Evolutionary conservation across 2,329 filamentous ascomycete genomes (phyloP).

Genomic region (Colletotrichum sp.): DNA sequence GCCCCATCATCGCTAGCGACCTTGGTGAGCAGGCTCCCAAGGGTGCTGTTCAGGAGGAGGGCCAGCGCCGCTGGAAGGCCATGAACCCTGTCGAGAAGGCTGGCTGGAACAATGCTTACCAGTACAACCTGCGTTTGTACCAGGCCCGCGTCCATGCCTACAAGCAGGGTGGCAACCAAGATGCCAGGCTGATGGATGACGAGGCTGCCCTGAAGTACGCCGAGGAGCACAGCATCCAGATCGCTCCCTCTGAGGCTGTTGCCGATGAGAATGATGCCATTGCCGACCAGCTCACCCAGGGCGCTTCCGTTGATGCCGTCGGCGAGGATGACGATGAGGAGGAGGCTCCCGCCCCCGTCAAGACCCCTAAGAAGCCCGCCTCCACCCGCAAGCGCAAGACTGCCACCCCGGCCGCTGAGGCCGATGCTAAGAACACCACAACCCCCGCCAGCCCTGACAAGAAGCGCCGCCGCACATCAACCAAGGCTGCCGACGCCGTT

Average conservation of each 20-base stretch:
- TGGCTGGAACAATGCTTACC: constrained; percentile 70
- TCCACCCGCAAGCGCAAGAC: constrained; percentile 62
- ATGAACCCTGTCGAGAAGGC: constrained; percentile 78
- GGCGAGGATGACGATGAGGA: constrained; percentile 49
- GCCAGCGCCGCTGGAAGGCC: constrained; percentile 82
- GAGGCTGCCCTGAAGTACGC: constrained; percentile 66
- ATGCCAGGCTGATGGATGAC: constrained; percentile 66
- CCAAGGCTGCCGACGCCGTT: constrained; percentile 55
- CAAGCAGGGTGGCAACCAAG: constrained; percentile 63
- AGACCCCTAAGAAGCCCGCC: constrained; percentile 63
- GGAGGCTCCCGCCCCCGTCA: constrained; percentile 47
- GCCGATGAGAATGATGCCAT: constrained; percentile 57
- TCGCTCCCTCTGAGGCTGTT: constrained; percentile 55
- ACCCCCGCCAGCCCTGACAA: constrained; percentile 63
- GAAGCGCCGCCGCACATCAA: constrained; percentile 65
- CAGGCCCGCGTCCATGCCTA: constrained; percentile 70
- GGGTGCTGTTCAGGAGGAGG: constrained; percentile 86
- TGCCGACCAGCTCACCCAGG: constrained; percentile 62
- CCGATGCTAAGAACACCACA: constrained; percentile 38
- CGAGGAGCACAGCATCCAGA: constrained; percentile 60
- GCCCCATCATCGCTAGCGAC: constrained; percentile 80
- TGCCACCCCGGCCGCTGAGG: constrained; percentile 50
- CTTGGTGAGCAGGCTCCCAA: constrained; percentile 78
- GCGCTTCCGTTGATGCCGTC: constrained; percentile 37
- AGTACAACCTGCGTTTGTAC: constrained; percentile 71